These are phyloP conservation scores for Blastobotrys aristatus DNA, from an alignment of 1,139 yeast genomes.

Conservation along the genomic window DNA sequence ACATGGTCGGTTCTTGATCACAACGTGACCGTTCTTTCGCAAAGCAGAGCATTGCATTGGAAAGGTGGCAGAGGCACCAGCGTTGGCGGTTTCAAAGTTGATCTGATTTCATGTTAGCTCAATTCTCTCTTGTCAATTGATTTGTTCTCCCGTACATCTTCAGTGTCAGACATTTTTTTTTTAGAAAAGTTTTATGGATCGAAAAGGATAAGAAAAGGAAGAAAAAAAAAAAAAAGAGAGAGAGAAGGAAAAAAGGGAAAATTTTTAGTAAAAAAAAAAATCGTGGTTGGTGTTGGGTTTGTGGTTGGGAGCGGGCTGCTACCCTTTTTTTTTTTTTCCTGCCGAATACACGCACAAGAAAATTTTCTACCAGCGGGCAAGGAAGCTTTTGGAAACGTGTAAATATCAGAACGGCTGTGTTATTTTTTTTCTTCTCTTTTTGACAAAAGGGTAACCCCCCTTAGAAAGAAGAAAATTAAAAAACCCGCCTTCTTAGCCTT, in stretches of 20 bases:
- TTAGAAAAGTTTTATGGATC: conserved; percentile 1
- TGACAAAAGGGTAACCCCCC: not conserved
- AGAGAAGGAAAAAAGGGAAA: conserved; percentile 10
- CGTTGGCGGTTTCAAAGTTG: conserved; percentile 96
- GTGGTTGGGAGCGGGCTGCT: not conserved
- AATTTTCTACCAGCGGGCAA: too few species aligned
- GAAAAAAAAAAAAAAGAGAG: conserved; percentile 5
- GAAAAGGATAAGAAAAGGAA: conserved; percentile 12
- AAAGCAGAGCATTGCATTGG: conserved; percentile 99
- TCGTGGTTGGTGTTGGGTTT: not conserved
- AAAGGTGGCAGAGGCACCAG: conserved; percentile 98
- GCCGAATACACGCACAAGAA: too few species aligned
- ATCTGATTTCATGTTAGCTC: conserved; percentile 46
- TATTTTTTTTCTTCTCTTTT: conserved; percentile 2
- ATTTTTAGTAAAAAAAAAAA: not conserved
- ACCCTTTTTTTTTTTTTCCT: too few species aligned
- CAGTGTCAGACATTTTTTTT: conserved; percentile 24
- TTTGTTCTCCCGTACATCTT: conserved; percentile 22
- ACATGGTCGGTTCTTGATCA: conserved; percentile 98
- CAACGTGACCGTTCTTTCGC: conserved; percentile 99
- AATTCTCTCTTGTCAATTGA: not conserved
- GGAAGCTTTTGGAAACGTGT: too few species aligned
- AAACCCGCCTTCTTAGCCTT: not conserved
- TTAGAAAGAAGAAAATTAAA: too few species aligned
- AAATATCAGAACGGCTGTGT: not conserved